phyloP scores from a whole-genome alignment of 257 asterid species.

The Solanum dulcamara region DNA sequence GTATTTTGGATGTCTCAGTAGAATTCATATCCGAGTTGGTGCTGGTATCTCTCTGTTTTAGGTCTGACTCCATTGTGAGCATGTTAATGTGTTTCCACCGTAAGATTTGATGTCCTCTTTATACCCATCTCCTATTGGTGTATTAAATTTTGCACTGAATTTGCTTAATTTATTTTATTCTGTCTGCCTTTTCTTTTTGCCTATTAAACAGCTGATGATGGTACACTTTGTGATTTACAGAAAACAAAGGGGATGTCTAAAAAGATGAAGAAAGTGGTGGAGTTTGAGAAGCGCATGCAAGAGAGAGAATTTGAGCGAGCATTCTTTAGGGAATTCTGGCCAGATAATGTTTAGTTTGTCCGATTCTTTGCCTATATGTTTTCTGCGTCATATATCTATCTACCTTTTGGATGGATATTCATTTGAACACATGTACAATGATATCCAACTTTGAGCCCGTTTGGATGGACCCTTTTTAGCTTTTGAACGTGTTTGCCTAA shows the following conservation, averaged over 20 bases:
- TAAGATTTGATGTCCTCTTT: not conserved
- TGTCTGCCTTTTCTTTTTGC: not conserved
- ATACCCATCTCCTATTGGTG: not conserved
- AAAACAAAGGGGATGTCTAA: slow-evolving; percentile 40
- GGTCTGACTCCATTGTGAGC: not conserved
- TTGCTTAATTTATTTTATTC: not conserved
- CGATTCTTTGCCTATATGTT: not conserved
- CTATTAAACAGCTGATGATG: not conserved
- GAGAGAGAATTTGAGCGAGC: slow-evolving; percentile 73
- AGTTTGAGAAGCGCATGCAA: slow-evolving; percentile 52
- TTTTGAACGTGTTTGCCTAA: too few relatives aligned
- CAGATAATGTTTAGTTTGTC: slow-evolving; percentile 59
- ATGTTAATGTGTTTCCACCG: not conserved
- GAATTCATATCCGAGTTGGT: not conserved
- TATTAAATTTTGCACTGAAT: not conserved
- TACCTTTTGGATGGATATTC: not conserved
- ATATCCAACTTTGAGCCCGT: too few relatives aligned
- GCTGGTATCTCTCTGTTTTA: not conserved
- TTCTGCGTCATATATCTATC: too few relatives aligned
- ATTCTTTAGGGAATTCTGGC: slow-evolving; percentile 86
- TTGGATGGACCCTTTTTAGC: too few relatives aligned
- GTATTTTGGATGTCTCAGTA: not conserved
- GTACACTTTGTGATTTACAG: slow-evolving; percentile 1
- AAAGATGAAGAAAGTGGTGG: slow-evolving; percentile 60
- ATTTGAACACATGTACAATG: not conserved